Evolutionary conservation across 495 filamentous ascomycete genomes (phyloP).

Genomic region (Penicillium coffeae): DNA sequence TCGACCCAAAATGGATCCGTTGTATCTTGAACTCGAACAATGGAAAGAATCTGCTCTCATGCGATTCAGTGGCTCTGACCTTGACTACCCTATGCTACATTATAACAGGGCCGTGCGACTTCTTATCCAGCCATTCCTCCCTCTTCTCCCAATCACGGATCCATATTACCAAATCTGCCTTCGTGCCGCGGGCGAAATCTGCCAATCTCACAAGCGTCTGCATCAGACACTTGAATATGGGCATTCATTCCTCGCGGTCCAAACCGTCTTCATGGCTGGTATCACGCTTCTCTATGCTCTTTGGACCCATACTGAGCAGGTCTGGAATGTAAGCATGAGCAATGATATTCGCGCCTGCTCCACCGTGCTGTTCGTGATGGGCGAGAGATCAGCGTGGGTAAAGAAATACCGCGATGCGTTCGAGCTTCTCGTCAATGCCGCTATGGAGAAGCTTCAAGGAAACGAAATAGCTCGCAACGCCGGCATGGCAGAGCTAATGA

Average conservation of each 20-base stretch:
- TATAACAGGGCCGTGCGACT: slow-evolving; percentile 50
- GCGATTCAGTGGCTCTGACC: slow-evolving; percentile 35
- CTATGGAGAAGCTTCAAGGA: slow-evolving; percentile 50
- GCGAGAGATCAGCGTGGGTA: slow-evolving; percentile 48
- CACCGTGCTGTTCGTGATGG: slow-evolving; percentile 52
- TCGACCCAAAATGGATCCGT: slow-evolving; percentile 45
- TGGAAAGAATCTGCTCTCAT: slow-evolving; percentile 45
- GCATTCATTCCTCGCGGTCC: slow-evolving; percentile 52
- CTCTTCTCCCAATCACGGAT: slow-evolving; percentile 44
- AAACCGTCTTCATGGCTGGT: slow-evolving; percentile 53
- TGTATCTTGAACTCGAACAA: slow-evolving; percentile 48
- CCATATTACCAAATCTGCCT: slow-evolving; percentile 50
- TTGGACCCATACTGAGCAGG: slow-evolving; percentile 42
- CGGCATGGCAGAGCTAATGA: slow-evolving; percentile 43
- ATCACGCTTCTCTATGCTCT: slow-evolving; percentile 50
- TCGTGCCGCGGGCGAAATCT: slow-evolving; percentile 49
- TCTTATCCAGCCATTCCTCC: slow-evolving; percentile 50
- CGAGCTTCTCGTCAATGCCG: slow-evolving; percentile 49
- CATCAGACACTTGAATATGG: slow-evolving; percentile 52
- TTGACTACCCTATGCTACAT: slow-evolving; percentile 50
- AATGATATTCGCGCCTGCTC: slow-evolving; percentile 55
- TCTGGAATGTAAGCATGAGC: slow-evolving; percentile 51
- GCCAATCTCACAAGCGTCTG: slow-evolving; percentile 51
- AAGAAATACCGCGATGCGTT: slow-evolving; percentile 54
- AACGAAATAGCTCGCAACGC: slow-evolving; percentile 34